Conservation (phyloP, 805 yeast species). For the Kuraishia ogatae region DNA sequence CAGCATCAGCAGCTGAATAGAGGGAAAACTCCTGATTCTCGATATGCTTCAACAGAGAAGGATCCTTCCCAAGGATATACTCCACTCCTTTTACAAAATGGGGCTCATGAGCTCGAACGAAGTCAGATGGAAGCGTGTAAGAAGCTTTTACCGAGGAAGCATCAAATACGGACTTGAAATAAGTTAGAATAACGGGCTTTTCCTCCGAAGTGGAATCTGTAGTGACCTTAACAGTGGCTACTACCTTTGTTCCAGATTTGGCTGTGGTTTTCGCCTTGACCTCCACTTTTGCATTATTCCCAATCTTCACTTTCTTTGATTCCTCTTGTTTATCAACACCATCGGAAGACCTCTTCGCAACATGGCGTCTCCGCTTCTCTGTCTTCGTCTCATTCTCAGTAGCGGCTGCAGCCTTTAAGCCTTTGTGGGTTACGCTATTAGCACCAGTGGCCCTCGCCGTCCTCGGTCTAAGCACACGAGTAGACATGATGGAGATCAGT, state of each 20-base stretch:
- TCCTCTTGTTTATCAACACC: neutral
- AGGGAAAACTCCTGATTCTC: conserved; percentile 6
- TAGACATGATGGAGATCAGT: neutral
- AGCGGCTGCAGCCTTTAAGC: neutral
- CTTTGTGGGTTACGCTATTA: neutral
- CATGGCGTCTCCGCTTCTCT: neutral
- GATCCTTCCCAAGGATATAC: conserved; percentile 16
- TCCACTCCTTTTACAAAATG: conserved; percentile 17
- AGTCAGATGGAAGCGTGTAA: conserved; percentile 7
- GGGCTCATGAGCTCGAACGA: conserved; percentile 8
- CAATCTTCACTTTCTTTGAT: neutral
- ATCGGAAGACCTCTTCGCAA: too few species aligned
- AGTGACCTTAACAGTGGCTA: neutral
- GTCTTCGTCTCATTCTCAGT: neutral
- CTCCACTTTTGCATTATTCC: neutral
- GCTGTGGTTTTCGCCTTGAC: neutral
- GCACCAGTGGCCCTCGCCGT: neutral
- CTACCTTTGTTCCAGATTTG: neutral
- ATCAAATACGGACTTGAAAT: neutral
- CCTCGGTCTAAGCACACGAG: neutral
- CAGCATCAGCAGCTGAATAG: conserved; percentile 3
- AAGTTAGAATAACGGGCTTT: neutral
- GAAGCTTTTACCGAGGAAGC: neutral
- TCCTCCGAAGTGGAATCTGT: neutral
- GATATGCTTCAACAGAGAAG: conserved; percentile 9